Percentiles rank a stretch among this genome's conserved stretches.
Conservation (phyloP, 2,329 filamentous ascomycete genomes). For the Diplodia scrobiculata region DNA sequence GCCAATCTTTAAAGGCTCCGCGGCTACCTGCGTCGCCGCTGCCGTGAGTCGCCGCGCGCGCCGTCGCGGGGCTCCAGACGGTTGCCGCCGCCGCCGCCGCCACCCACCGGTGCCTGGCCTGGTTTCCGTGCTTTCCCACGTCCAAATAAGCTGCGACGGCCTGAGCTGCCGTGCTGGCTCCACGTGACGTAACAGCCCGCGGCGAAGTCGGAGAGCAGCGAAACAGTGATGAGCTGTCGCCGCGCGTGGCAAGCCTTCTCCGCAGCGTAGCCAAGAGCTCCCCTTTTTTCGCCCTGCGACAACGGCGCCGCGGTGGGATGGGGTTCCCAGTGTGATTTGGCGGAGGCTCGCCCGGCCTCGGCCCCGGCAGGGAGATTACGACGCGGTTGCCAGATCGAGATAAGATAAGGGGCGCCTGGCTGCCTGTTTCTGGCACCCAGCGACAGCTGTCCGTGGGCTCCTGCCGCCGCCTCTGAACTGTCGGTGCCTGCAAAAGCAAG, state of each 20-base stretch:
- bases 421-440: neutral
- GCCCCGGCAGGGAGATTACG: neutral
- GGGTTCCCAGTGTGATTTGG: neutral
- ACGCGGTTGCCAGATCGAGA: slow-evolving; percentile 4
- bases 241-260: slow-evolving; percentile 1
- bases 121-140: neutral
- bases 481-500: neutral
- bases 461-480: neutral
- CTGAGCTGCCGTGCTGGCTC: neutral
- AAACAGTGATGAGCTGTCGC: slow-evolving; percentile 19
- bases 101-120: neutral
- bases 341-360: slow-evolving; percentile 3
- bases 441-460: neutral
- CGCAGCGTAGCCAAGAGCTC: neutral
- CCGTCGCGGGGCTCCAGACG: slow-evolving; percentile 12
- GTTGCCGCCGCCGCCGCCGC: neutral
- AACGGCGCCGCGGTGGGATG: neutral
- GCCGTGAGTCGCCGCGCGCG: neutral
- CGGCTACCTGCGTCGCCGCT: neutral
- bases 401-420: slow-evolving; percentile 8
- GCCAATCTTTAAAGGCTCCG: neutral
- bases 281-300: slow-evolving; percentile 6
- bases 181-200: slow-evolving; percentile 17
- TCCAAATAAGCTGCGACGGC: slow-evolving; percentile 9
- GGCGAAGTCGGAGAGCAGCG: slow-evolving; percentile 20